phyloP scores from a whole-genome alignment of 2,329 filamentous ascomycete genomes.

The Shiraia sp. region DNA sequence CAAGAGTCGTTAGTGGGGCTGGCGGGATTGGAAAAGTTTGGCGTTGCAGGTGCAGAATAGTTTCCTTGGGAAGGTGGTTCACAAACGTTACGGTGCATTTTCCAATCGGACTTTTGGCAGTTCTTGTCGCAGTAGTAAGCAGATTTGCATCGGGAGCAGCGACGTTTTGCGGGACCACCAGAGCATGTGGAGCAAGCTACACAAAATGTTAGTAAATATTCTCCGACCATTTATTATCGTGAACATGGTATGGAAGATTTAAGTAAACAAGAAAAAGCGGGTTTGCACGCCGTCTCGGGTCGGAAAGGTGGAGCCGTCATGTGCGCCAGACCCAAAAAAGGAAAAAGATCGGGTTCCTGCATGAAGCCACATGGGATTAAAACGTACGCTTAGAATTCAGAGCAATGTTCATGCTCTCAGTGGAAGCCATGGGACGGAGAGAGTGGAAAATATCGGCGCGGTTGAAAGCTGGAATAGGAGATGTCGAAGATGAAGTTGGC shows the following conservation, averaged over 20 bases:
- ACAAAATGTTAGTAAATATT: background rate
- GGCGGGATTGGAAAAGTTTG: constrained; percentile 31
- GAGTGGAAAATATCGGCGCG: constrained; percentile 29
- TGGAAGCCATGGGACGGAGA: constrained; percentile 27
- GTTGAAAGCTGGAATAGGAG: constrained; percentile 25
- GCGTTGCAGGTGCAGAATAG: constrained; percentile 29
- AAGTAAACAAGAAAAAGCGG: background rate
- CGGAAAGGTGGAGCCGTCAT: constrained; percentile 18
- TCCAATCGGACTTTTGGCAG: constrained; percentile 59
- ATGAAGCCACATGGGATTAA: constrained; percentile 21
- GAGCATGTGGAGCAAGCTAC: constrained; percentile 33
- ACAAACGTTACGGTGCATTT: constrained; percentile 54
- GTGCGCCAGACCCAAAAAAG: constrained; percentile 18
- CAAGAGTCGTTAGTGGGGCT: constrained; percentile 28
- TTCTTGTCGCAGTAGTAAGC: constrained; percentile 56
- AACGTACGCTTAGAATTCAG: constrained; percentile 31
- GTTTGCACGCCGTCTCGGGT: background rate
- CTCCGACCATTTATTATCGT: no score
- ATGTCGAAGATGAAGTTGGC: constrained; percentile 16
- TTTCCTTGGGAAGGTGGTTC: constrained; percentile 23
- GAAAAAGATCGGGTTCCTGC: constrained; percentile 30
- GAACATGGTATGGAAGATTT: background rate
- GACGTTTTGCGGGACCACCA: constrained; percentile 25
- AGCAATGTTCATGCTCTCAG: constrained; percentile 26
- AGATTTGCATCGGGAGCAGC: constrained; percentile 54